A percentile compares a stretch with the other conserved stretches of the same genome.
Conservation (phyloP, 2,329 filamentous ascomycete genomes). For the Calonectria honghensis region DNA sequence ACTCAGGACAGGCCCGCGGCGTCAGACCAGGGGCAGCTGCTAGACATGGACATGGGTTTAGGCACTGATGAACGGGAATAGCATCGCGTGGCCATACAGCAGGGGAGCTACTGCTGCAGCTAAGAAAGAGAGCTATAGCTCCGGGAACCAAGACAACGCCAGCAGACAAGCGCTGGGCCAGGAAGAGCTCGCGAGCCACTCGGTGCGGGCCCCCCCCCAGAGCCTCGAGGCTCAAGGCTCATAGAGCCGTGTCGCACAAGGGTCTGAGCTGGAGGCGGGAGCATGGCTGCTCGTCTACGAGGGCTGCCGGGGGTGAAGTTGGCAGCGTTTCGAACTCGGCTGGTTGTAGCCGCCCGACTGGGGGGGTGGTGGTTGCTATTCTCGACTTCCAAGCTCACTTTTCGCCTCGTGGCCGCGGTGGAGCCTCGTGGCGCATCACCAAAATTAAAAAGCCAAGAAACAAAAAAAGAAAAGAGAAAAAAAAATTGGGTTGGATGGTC, state of each 20-base stretch:
- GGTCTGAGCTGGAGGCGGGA: conserved; percentile 13
- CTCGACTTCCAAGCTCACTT: conserved; percentile 8
- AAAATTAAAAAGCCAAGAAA: background rate
- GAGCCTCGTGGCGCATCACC: background rate
- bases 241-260: conserved; percentile 34
- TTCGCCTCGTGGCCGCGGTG: conserved; percentile 11
- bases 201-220: conserved; percentile 19
- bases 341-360: conserved; percentile 52
- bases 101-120: conserved; percentile 12
- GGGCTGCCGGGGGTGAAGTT: conserved; percentile 19
- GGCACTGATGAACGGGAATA: conserved; percentile 23
- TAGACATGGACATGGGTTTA: conserved; percentile 27
- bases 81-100: conserved; percentile 10
- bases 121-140: background rate
- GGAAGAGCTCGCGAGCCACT: conserved; percentile 26
- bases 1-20: conserved; percentile 22
- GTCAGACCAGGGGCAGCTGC: conserved; percentile 21
- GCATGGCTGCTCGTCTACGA: conserved; percentile 14
- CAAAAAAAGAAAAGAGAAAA: background rate
- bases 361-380: conserved; percentile 29
- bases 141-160: background rate
- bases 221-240: conserved; percentile 5
- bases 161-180: conserved; percentile 34
- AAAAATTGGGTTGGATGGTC: background rate
- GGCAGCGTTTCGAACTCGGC: conserved; percentile 46